Evolutionary conservation across 2,329 filamentous ascomycete genomes (phyloP), one percentile per base, ranked within the genome.

Genomic region (Apiospora pterosperma): DNA sequence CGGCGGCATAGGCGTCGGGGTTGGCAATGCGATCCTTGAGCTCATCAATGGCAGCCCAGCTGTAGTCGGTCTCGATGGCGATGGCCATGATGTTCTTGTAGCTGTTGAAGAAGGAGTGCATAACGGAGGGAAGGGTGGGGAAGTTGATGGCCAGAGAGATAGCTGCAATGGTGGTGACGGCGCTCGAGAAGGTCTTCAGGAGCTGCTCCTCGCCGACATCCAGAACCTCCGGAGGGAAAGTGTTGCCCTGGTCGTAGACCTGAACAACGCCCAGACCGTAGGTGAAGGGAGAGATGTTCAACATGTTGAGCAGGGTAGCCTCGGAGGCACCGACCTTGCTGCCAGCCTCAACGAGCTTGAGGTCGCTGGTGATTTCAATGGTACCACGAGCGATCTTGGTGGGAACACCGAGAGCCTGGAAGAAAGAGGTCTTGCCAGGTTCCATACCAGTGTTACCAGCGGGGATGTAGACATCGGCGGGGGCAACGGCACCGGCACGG

Each of bases 341-440:
- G 75, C 90, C 90, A 72, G 92, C 88, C 87, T 97, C 93, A 78
- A 98, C 91, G 82, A 99, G 92, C 92, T 97, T 98, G 76, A 99
- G 88, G 80, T 99, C 96, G 76, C 90, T 87, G 71, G 94, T 97
- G 80, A 99, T 99, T 92, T 99, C 96, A 85, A 99, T 99, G 85
- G 96, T 99, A 96, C 96, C 96, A 97, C 96, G 96, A 81, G 96
- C 96, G 85, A 99, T 99, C 93, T 99, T 99, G 89, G 96, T 99
- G 80, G 96, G 96, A 81, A 99, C 93, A 93, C 95, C 95, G 84
- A 99, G 96, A 78, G 96, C 96, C 91, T 99, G 96, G 94, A 99
- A 99, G 93, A 99, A 99, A 80, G 96, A 98, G 79, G 96, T 99
- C 92, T 99, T 99, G 84, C 96, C 96, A 80, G 96, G 96, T 84